Base-by-base conservation (phyloP, 164 flowering plant species). In the Macadamia integrifolia region DNA sequence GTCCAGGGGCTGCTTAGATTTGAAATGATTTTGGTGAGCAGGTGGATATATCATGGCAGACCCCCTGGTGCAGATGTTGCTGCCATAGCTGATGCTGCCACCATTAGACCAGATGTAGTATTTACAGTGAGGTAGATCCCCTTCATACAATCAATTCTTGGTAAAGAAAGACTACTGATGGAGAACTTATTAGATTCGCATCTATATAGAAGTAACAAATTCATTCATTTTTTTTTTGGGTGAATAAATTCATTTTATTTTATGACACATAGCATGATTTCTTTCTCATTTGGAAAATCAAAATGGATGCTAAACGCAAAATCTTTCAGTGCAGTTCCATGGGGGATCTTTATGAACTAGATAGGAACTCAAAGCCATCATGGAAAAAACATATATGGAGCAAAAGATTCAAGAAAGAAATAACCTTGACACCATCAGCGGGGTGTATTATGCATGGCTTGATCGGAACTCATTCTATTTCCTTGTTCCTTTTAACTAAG, bases 341-440 rank as follows among this genome's bases (percentile, higher is more conserved):
- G 18, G 98, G 98, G 58, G 90, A 87, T 65, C 91, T 90, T 42
- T 92, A 88, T 68, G 96, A 89, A 71, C 83, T 82, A 70, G 93
- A 87, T 66, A 76, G 66, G 58, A 80, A 60, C 78, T 82, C 96
- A 64, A 89, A 79, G 77, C 98, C 98, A 55, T 77, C 86, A 57
- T 92, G 98, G 98, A 92, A 83, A 82, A 92, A 85, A 82, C 98
- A 92, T 65, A 75, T 92, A 71, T 76, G 85, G 83, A 67, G 66
- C 62, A 80, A 85, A 75, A 78, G 77, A 74, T 72, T 74, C 48
- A 62, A 43, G 30, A 56, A 82, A 60, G 80, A 82, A 71, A 65
- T 77, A 72, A 74, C 82, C 43, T 67, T 92, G 66, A 64, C 60
- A 14, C 84, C 91, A 50, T 68, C 75, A 5, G 67, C 9, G 35